Conservation (phyloP, 169 alveolate species). For the Plasmodium ovale region DNA sequence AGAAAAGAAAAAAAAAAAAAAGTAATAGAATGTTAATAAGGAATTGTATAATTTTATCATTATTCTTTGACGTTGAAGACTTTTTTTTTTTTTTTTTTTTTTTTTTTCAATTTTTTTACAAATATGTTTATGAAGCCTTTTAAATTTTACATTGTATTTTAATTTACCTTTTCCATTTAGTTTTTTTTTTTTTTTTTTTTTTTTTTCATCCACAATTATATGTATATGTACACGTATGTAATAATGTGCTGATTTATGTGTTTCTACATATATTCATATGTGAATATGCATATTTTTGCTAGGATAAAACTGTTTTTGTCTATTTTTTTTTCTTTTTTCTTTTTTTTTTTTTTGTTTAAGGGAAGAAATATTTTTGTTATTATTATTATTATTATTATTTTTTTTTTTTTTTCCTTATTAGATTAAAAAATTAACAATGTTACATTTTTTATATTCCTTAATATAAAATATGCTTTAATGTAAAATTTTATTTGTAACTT, state of each 20-base stretch:
- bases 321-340: background rate
- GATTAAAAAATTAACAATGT: constrained; percentile 28
- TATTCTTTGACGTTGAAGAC: constrained; percentile 2
- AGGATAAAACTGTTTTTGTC: constrained; percentile 13
- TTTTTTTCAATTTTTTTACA: too few relatives aligned
- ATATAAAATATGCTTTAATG: constrained; percentile 43
- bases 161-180: constrained; percentile 13
- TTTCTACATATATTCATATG: background rate
- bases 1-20: background rate
- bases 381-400: constrained; percentile 2
- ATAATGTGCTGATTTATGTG: background rate
- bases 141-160: constrained; percentile 8
- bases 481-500: constrained; percentile 39
- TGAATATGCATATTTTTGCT: background rate
- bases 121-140: background rate
- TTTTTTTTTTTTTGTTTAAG: constrained; percentile 17
- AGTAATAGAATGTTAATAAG: too few relatives aligned
- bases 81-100: background rate
- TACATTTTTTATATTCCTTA: background rate
- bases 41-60: background rate
- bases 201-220: background rate
- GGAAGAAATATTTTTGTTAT: constrained; percentile 19
- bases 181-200: constrained; percentile 9
- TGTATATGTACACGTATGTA: background rate
- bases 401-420: constrained; percentile 13